phyloP scores from a whole-genome alignment of 495 filamentous ascomycete genomes.

The Neurospora sp. region DNA sequence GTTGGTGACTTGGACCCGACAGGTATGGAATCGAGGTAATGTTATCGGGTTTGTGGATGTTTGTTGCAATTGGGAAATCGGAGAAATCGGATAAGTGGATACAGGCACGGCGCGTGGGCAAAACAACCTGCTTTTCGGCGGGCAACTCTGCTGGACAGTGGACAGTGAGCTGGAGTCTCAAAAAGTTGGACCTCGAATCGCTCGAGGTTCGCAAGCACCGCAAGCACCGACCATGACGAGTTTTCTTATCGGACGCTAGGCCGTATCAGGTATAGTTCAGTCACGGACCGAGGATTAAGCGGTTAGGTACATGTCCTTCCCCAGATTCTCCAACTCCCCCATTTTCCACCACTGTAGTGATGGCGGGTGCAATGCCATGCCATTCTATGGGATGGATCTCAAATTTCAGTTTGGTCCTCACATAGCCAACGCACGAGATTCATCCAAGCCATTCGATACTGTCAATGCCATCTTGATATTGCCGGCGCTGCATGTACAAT shows the following conservation, averaged over 20 bases:
- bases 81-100: neutral
- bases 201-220: neutral
- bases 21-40: neutral
- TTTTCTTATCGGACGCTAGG: constrained; percentile 4
- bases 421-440: neutral
- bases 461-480: neutral
- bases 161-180: neutral
- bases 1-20: too few species aligned
- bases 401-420: neutral
- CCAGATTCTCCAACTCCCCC: neutral
- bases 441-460: neutral
- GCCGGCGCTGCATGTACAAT: neutral
- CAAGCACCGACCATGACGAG: constrained; percentile 8
- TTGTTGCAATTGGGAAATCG: neutral
- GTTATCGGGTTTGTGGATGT: neutral
- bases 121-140: neutral
- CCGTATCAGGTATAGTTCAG: neutral
- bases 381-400: neutral
- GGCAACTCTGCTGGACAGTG: neutral
- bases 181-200: neutral
- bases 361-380: neutral
- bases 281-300: neutral
- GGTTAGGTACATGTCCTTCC: neutral
- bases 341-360: neutral
- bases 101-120: neutral